Evolutionary conservation across 768 basidiomycete species (phyloP).

Genomic region (Suillus discolor): DNA sequence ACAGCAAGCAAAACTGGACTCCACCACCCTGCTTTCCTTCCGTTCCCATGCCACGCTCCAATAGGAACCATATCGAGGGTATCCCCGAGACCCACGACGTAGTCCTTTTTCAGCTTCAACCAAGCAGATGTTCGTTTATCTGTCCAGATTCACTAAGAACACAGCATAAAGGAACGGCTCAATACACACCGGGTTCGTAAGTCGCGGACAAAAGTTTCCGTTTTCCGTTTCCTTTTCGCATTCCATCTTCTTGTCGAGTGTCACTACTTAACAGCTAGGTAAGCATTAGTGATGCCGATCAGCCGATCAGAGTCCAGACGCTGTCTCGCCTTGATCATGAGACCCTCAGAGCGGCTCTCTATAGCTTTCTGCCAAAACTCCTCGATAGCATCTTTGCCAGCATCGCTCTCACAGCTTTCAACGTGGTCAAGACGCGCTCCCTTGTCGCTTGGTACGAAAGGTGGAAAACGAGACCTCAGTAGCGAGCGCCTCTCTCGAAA

Average conservation of each 20-base stretch:
- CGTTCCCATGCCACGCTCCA: conserved; percentile 89
- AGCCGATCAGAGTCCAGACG: background rate
- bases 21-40: conserved; percentile 91
- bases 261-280: conserved; percentile 67
- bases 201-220: conserved; percentile 79
- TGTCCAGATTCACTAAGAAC: conserved; percentile 17
- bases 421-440: conserved; percentile 67
- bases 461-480: conserved; percentile 64
- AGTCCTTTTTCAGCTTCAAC: conserved; percentile 94
- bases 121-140: conserved; percentile 87
- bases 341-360: conserved; percentile 82
- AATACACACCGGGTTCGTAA: conserved; percentile 69
- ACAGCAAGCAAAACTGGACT: conserved; percentile 82
- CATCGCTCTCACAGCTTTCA: conserved; percentile 65
- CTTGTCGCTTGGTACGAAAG: conserved; percentile 45
- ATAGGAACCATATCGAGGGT: conserved; percentile 72
- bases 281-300: conserved; percentile 12
- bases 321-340: conserved; percentile 81
- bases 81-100: conserved; percentile 79
- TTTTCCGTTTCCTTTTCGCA: conserved; percentile 41
- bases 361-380: conserved; percentile 78
- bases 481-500: conserved; percentile 73
- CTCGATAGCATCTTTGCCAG: conserved; percentile 63
- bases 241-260: conserved; percentile 36
- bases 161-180: conserved; percentile 2